Conservation (phyloP, 2,329 filamentous ascomycete species). For the Microsporum ferrugineum region DNA sequence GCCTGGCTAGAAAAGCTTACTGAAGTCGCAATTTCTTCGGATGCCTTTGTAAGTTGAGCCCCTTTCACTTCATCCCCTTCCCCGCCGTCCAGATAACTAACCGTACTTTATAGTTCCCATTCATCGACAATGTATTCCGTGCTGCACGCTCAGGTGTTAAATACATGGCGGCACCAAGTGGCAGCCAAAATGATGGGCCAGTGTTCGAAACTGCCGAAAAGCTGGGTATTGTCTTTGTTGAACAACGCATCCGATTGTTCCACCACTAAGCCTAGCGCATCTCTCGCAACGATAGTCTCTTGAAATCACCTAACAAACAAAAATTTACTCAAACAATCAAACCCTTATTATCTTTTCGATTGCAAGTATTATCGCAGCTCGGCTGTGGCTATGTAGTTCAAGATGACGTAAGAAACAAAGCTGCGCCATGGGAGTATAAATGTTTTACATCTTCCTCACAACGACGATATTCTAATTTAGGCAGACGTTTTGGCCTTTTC, state of each 20-base stretch:
- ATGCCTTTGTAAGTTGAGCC: slow-evolving; percentile 68
- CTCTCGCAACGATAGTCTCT: neutral
- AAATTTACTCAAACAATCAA: no score
- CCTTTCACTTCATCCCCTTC: neutral
- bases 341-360: no score
- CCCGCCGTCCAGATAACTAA: neutral
- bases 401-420: no score
- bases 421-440: no score
- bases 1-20: slow-evolving; percentile 71
- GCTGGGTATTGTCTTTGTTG: slow-evolving; percentile 83
- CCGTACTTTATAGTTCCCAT: slow-evolving; percentile 62
- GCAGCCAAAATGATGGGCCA: slow-evolving; percentile 46
- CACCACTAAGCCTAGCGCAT: slow-evolving; percentile 56
- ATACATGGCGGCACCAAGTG: slow-evolving; percentile 87
- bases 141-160: slow-evolving; percentile 79
- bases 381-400: no score
- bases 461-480: no score
- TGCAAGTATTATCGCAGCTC: no score
- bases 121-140: slow-evolving; percentile 95
- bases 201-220: slow-evolving; percentile 76
- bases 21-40: slow-evolving; percentile 73
- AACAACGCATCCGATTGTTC: slow-evolving; percentile 89
- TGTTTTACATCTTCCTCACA: no score
- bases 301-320: neutral
- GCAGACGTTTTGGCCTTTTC: no score